Base-by-base conservation (phyloP, 768 basidiomycete genomes). In the Hortiboletus flavorubellus region DNA sequence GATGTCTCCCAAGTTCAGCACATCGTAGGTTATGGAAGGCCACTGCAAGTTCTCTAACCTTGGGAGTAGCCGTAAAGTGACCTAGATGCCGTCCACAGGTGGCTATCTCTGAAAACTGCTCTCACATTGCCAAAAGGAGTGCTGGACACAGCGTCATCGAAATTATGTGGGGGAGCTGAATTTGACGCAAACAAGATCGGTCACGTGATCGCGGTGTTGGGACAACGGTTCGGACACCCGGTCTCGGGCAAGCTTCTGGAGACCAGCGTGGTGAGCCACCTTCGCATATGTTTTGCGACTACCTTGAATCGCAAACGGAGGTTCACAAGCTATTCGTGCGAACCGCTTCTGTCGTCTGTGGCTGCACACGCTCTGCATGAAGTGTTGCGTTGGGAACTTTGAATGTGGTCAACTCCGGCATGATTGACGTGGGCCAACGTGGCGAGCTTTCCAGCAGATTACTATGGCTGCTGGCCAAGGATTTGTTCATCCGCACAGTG, bases 311-410 rank as follows among this genome's bases (percentile, higher is more conserved):
- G 57, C 14, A 38, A 45, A 14, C 52, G 63, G 54, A 42, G 43
- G n/a, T 61, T 53, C 18, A 61, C 63, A 12, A 37, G 29, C 14
- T 59, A 60, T 40, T 56, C 64, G 15, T 64, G 57, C 16, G 62
- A 66, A n/a, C 53, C 62, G 5, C 14, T 64, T 11, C 14, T 64
- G 15, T 64, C 60, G 3, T 62, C 46, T 15, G 43, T 49, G 14
- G 55, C 60, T 0, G 57, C 57, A 15, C 15, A 3, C 8, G 5
- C 38, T 11, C 31, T 58, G 10, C 59, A 64, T 8, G 2, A 0
- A 10, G 5, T 9, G 2, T 2, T 2, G 35, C 43, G 7, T 35
- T 47, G 35, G 3, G 0, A 5, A 50, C 31, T 6, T 11, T 54
- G 0, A 29, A 14, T 0, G 38, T 16, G 4, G 37, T 62, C 26